Conservation (phyloP, 2,329 filamentous ascomycete species). For the Cladosporium halotolerans region DNA sequence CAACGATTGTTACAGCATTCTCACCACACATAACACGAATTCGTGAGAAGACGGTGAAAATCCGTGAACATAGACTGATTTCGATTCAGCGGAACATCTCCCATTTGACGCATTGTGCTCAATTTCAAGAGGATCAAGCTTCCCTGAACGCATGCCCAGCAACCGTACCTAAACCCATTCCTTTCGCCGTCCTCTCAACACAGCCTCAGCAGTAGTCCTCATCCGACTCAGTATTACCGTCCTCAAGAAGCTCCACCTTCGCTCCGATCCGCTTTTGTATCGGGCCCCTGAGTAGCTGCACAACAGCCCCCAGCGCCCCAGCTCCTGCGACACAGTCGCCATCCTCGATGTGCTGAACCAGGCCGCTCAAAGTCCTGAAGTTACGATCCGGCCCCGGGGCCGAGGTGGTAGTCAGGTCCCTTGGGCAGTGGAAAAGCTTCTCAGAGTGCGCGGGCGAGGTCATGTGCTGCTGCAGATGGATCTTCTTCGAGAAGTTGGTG, state of each 20-base stretch:
- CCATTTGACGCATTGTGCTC: too few species aligned
- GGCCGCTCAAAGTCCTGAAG: slow-evolving; percentile 17
- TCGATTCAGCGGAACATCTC: too few species aligned
- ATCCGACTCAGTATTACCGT: too few species aligned
- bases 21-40: too few species aligned
- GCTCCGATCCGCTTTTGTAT: not conserved
- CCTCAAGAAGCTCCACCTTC: not conserved
- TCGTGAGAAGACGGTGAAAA: too few species aligned
- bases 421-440: slow-evolving; percentile 15
- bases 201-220: too few species aligned
- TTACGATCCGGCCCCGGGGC: not conserved
- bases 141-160: too few species aligned
- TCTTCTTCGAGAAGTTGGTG: slow-evolving; percentile 11
- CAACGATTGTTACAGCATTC: too few species aligned
- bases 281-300: not conserved
- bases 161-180: too few species aligned
- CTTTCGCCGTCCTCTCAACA: too few species aligned
- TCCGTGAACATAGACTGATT: too few species aligned
- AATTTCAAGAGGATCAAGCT: too few species aligned
- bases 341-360: slow-evolving; percentile 16
- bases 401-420: not conserved
- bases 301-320: not conserved
- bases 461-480: slow-evolving; percentile 12
- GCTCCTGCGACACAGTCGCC: slow-evolving; percentile 10
- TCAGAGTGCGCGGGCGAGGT: slow-evolving; percentile 12